A percentile compares a stretch with the other conserved stretches of the same genome.
Conservation (phyloP, 345 rosid genomes). For the Reutealis trisperma region DNA sequence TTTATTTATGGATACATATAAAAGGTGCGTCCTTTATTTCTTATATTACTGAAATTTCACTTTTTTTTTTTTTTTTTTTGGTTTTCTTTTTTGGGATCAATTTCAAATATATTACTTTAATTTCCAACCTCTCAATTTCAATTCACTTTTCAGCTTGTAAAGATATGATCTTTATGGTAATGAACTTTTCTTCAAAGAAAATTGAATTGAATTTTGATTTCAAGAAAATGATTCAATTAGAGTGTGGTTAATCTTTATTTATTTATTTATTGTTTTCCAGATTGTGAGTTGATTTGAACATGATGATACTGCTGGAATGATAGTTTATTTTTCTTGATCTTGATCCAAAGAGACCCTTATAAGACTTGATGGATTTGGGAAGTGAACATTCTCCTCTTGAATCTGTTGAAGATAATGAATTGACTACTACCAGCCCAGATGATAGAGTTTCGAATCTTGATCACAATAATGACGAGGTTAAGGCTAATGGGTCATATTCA, state of each 20-base stretch:
- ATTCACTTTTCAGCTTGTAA: background rate
- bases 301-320: constrained; percentile 52
- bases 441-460: constrained; percentile 2
- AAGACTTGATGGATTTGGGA: constrained; percentile 44
- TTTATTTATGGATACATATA: constrained; percentile 18
- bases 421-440: background rate
- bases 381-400: constrained; percentile 44
- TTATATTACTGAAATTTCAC: background rate
- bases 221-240: constrained; percentile 6
- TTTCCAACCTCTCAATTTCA: background rate
- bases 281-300: constrained; percentile 32
- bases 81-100: background rate
- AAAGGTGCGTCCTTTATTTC: constrained; percentile 43
- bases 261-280: constrained; percentile 14
- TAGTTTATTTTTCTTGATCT: constrained; percentile 53
- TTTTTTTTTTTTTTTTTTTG: background rate
- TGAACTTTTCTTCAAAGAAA: background rate
- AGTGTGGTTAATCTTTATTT: constrained; percentile 20
- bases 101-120: constrained; percentile 8
- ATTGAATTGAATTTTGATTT: constrained; percentile 18
- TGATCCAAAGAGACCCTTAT: constrained; percentile 37
- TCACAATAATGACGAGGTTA: constrained; percentile 20
- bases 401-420: constrained; percentile 55
- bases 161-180: background rate
- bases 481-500: constrained; percentile 43